Evolutionary conservation across 768 basidiomycete genomes (phyloP).

Genomic region (Mycena galericulata): DNA sequence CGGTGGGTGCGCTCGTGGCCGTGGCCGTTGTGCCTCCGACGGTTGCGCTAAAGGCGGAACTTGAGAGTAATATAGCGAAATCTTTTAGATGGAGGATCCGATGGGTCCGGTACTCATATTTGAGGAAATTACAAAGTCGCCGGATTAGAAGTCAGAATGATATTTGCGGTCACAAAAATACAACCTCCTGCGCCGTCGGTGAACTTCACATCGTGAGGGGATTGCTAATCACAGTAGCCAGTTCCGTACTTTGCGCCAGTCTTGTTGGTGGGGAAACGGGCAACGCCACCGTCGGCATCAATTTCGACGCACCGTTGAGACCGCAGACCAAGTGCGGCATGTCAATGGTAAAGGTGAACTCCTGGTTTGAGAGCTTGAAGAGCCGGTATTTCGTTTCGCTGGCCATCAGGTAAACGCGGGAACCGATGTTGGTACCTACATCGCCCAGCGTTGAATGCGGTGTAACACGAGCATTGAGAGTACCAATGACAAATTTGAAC

Average conservation of each 20-base stretch:
- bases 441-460: too few species aligned
- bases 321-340: slow-evolving; percentile 57
- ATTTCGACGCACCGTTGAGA: slow-evolving; percentile 58
- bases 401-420: slow-evolving; percentile 56
- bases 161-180: neutral
- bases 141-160: slow-evolving; percentile 26
- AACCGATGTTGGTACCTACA: slow-evolving; percentile 39
- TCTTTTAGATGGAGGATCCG: too few species aligned
- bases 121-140: slow-evolving; percentile 48
- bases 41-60: slow-evolving; percentile 45
- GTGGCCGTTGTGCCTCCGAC: neutral
- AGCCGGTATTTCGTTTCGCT: slow-evolving; percentile 56
- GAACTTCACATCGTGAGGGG: slow-evolving; percentile 69
- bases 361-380: slow-evolving; percentile 62
- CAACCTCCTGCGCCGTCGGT: slow-evolving; percentile 62
- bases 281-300: slow-evolving; percentile 55
- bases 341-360: slow-evolving; percentile 64
- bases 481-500: slow-evolving; percentile 59
- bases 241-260: slow-evolving; percentile 53
- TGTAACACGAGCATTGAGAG: neutral
- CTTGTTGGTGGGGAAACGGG: slow-evolving; percentile 47
- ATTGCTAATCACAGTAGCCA: slow-evolving; percentile 46
- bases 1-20: neutral
- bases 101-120: slow-evolving; percentile 56
- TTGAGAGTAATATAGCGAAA: too few species aligned